Conservation (phyloP, 2,329 filamentous ascomycete species). For the Chalara sp. region DNA sequence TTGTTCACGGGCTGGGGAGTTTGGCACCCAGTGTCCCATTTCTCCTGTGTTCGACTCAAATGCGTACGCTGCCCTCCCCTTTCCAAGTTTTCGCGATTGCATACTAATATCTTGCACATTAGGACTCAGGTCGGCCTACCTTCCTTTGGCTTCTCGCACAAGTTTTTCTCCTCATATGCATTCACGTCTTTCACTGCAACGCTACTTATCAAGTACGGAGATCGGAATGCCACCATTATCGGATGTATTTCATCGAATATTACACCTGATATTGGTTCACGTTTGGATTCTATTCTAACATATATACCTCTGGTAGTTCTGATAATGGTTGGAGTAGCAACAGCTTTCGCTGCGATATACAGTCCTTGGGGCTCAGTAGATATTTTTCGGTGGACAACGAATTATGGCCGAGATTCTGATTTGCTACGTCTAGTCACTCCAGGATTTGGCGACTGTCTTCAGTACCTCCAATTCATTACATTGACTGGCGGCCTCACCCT, state of each 20-base stretch:
- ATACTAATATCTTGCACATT: conserved; percentile 19
- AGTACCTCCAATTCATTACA: conserved; percentile 91
- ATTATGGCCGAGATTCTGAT: conserved; percentile 92
- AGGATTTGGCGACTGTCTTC: conserved; percentile 91
- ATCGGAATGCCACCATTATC: conserved; percentile 53
- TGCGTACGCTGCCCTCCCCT: conserved; percentile 25
- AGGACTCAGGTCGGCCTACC: conserved; percentile 46
- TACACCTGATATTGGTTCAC: conserved; percentile 71
- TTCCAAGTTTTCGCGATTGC: not conserved
- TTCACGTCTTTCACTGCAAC: conserved; percentile 77
- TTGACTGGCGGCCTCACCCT: conserved; percentile 82
- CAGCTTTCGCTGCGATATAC: conserved; percentile 75
- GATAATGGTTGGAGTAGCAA: conserved; percentile 73
- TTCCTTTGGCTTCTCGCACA: conserved; percentile 65
- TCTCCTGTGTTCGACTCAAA: conserved; percentile 62
- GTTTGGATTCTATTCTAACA: conserved; percentile 61
- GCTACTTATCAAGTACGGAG: conserved; percentile 69
- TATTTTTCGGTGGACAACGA: conserved; percentile 93
- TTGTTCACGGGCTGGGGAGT: conserved; percentile 37
- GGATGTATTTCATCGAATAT: conserved; percentile 78
- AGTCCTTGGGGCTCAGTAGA: conserved; percentile 93
- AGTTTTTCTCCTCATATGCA: conserved; percentile 75
- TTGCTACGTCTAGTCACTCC: conserved; percentile 87
- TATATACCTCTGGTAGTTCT: conserved; percentile 76
- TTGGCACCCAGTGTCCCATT: conserved; percentile 60